These are phyloP conservation scores for Coemansia sp. DNA, from an alignment of 192 early-diverging fungal genomes.

Conservation along the genomic window DNA sequence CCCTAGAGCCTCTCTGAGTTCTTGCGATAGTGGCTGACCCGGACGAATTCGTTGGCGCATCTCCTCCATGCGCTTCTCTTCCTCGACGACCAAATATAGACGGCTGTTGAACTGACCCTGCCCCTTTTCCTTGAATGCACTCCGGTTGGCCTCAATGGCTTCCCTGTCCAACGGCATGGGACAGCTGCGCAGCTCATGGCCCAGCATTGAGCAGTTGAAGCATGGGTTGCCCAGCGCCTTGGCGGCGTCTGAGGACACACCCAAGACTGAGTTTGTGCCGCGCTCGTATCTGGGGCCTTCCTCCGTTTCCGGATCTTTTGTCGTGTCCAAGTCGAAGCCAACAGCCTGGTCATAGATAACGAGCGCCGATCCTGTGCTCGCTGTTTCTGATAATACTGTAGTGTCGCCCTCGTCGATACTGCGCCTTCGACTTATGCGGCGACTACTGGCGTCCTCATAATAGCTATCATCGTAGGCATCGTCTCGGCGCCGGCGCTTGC, in stretches of 20 bases:
- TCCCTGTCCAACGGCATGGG: conserved; percentile 35
- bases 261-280: conserved; percentile 35
- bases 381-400: background rate
- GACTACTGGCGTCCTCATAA: background rate
- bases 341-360: conserved; percentile 28
- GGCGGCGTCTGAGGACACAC: conserved; percentile 19
- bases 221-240: conserved; percentile 45
- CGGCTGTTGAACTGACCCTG: conserved; percentile 32
- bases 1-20: conserved; percentile 35
- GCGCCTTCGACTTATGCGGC: background rate
- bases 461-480: conserved; percentile 1
- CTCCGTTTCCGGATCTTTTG: conserved; percentile 14
- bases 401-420: background rate
- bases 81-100: conserved; percentile 36
- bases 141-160: conserved; percentile 35
- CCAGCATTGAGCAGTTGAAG: conserved; percentile 52
- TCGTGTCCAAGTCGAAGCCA: conserved; percentile 42
- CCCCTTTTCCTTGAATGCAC: conserved; percentile 31
- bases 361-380: background rate
- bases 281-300: conserved; percentile 20
- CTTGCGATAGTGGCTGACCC: conserved; percentile 42
- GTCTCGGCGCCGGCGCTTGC: conserved; percentile 46
- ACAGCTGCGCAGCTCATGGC: conserved; percentile 46
- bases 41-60: conserved; percentile 38
- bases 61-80: conserved; percentile 32